These are phyloP conservation scores for Ophryocystis elektroscirrha DNA, from an alignment of 169 alveolate genomes.

Conservation along the genomic window DNA sequence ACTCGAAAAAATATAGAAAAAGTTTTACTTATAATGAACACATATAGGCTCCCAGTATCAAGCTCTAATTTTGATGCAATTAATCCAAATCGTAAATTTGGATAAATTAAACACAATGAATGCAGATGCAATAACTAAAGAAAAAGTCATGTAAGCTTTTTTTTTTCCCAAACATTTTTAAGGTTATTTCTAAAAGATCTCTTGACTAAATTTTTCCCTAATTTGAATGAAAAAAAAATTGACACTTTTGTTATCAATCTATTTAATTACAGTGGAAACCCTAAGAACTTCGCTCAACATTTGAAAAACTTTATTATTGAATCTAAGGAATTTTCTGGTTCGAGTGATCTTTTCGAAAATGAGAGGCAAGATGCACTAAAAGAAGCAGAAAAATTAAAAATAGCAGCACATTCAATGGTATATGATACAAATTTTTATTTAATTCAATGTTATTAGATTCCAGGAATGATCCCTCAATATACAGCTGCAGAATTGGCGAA, in stretches of 20 bases:
- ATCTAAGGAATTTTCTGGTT: constrained; percentile 12
- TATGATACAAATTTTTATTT: too few species aligned
- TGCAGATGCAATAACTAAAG: constrained; percentile 4
- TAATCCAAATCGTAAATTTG: constrained; percentile 3
- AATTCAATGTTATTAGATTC: too few species aligned
- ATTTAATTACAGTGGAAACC: constrained; percentile 14
- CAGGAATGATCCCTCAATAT: too few species aligned
- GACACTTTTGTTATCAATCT: constrained; percentile 19
- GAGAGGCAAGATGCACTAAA: too few species aligned
- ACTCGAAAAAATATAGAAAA: neutral
- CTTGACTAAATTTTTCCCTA: constrained; percentile 3
- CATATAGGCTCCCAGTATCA: constrained; percentile 6
- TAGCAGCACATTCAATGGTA: too few species aligned
- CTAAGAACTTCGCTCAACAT: constrained; percentile 11
- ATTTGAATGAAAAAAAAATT: constrained; percentile 8
- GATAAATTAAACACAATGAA: constrained; percentile 3
- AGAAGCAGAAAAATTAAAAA: too few species aligned
- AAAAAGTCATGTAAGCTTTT: constrained; percentile 13
- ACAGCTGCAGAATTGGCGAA: too few species aligned
- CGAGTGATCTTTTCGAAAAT: too few species aligned
- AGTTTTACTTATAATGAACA: neutral
- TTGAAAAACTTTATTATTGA: constrained; percentile 14
- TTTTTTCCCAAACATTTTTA: neutral
- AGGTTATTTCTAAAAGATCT: constrained; percentile 5
- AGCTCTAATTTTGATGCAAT: constrained; percentile 12